Base-by-base conservation (phyloP, 2,329 filamentous ascomycete genomes). In the Ophiostoma perfectum region DNA sequence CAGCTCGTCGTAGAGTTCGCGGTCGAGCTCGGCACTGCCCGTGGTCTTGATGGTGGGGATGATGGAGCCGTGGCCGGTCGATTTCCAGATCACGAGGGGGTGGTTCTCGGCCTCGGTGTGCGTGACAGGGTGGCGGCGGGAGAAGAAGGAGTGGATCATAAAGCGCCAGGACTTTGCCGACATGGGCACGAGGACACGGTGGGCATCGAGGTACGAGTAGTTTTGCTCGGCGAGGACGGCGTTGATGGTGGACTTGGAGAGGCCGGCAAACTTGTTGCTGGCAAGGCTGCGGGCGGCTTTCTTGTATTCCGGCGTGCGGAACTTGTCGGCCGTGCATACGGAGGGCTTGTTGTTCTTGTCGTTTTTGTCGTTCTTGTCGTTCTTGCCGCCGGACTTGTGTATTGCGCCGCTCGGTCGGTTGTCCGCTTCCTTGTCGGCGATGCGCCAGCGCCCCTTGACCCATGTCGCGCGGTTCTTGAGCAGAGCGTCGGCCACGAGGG, bases 151-250 rank as follows among this genome's bases (percentile, higher is more conserved):
- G 0, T 89, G 87, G 67, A 94, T 81, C 47, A 89, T 88, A 70
- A 89, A 90, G 64, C 90, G 85, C 91, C 91, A 95, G 45, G 91
- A 92, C 76, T 88, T 90, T 62, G 86, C 85, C 6, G 88, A 88
- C 12, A 94, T 78, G 1, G 83, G 83, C 67, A 90, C 84, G 16
- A 95, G 84, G 1, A 88, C 90, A 16, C 84, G 85, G 47, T 91
- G 84, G 12, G 90, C 88, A 42, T 88, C 84, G 36, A 89, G 86
- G 74, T 94, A 95, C 8, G 88, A 90, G 77, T 91, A 88, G 78
- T 95, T 95, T 74, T 85, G 87, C 77, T 95, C 91, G 65, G 90
- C 91, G 64, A 95, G 83, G 7, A 95, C 90, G 8, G 89, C 91
- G 74, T 88, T 87, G 77, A 94, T 90, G 3, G 90, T 88, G 1